Evolutionary conservation across 495 filamentous ascomycete genomes (phyloP).

Genomic region (Bombardia bombarda): DNA sequence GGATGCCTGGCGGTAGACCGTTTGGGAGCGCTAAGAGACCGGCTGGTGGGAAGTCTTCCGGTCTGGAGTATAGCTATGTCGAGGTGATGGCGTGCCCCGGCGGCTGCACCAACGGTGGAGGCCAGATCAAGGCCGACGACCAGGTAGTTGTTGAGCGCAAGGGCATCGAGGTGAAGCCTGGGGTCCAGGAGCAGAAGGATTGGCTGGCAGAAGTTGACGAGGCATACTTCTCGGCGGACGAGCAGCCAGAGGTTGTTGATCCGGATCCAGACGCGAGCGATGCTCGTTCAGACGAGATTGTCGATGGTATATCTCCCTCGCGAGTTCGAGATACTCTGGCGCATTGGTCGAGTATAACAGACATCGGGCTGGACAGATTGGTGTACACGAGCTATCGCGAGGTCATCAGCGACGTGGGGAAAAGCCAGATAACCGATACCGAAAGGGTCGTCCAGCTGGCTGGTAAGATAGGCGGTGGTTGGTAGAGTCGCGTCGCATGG

Average conservation of each 20-base stretch:
- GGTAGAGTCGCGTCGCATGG: constrained; percentile 43
- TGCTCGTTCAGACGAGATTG: constrained; percentile 24
- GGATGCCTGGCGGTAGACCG: constrained; percentile 65
- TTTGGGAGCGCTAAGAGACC: constrained; percentile 39
- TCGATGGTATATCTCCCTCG: constrained; percentile 50
- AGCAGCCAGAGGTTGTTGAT: constrained; percentile 35
- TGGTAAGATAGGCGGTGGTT: constrained; percentile 87
- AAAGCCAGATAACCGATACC: constrained; percentile 59
- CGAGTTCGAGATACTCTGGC: constrained; percentile 51
- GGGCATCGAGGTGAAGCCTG: constrained; percentile 43
- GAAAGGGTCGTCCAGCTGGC: constrained; percentile 82
- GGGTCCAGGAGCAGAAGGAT: constrained; percentile 66
- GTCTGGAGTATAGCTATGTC: constrained; percentile 73
- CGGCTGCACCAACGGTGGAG: constrained; percentile 94
- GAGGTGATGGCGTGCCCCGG: constrained; percentile 99
- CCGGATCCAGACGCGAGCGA: constrained; percentile 14
- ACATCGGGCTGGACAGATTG: constrained; percentile 62
- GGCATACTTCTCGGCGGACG: constrained; percentile 82
- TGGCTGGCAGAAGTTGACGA: constrained; percentile 88
- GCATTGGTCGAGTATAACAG: constrained; percentile 66
- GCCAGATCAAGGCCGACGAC: constrained; percentile 87
- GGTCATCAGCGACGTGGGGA: constrained; percentile 93
- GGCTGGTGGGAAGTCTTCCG: constrained; percentile 29
- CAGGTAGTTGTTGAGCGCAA: constrained; percentile 41
- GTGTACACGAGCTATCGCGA: constrained; percentile 79